Evolutionary conservation across 352 stramenopile genomes (phyloP).

Genomic region (Pythium oligandrum): DNA sequence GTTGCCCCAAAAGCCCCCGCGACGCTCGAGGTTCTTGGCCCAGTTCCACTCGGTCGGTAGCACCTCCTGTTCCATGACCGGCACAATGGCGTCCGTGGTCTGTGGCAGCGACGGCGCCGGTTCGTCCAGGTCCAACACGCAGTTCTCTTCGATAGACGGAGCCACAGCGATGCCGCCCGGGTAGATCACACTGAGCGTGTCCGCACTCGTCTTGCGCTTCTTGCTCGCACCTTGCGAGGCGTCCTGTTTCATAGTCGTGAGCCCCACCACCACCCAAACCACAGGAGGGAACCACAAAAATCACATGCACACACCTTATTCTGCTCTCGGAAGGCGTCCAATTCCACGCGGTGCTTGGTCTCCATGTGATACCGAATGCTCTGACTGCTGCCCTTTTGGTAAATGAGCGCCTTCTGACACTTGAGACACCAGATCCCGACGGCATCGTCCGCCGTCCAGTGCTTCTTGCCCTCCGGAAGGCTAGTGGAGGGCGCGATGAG

Average conservation of each 20-base stretch:
- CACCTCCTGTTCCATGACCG: no score
- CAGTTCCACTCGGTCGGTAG: constrained; percentile 24
- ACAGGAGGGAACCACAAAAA: no score
- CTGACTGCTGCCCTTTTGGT: constrained; percentile 45
- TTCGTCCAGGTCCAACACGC: no score
- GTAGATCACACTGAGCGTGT: constrained; percentile 3
- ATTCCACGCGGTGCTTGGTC: constrained; percentile 39
- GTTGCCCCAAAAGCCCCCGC: constrained; percentile 70
- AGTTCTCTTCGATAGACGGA: constrained; percentile 2
- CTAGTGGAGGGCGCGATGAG: constrained; percentile 24
- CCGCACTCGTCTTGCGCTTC: constrained; percentile 21
- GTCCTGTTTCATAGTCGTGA: background rate
- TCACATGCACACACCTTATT: constrained; percentile 8
- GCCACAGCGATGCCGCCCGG: background rate
- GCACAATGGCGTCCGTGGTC: no score
- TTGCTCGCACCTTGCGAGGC: constrained; percentile 6
- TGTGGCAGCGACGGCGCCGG: no score
- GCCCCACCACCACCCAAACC: no score
- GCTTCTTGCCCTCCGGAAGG: constrained; percentile 31
- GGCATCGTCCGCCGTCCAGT: constrained; percentile 43
- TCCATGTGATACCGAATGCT: constrained; percentile 63
- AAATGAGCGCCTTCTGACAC: constrained; percentile 26
- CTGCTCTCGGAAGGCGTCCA: constrained; percentile 21
- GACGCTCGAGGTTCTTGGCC: constrained; percentile 52
- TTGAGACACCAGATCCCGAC: constrained; percentile 44